These are phyloP conservation scores for Cytospora mali DNA, from an alignment of 2,329 filamentous ascomycete genomes.

Conservation along the genomic window DNA sequence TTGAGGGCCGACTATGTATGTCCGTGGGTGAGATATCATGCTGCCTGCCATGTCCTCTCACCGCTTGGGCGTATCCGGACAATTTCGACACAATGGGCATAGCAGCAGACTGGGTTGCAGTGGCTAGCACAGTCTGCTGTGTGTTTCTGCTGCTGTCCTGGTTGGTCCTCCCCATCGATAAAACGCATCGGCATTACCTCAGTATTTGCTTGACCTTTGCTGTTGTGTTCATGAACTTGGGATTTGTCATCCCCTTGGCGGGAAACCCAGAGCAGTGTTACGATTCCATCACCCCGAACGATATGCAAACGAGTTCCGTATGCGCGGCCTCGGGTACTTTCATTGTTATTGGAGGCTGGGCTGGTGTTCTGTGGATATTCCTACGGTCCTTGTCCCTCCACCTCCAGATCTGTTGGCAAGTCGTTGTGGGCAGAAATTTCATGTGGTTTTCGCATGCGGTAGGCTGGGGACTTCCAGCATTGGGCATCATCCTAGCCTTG, in stretches of 20 bases:
- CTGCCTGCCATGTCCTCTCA: slow-evolving; percentile 88
- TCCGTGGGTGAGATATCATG: slow-evolving; percentile 60
- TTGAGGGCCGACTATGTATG: slow-evolving; percentile 59
- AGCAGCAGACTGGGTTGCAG: slow-evolving; percentile 80
- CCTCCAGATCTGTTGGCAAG: slow-evolving; percentile 97
- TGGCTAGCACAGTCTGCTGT: slow-evolving; percentile 71
- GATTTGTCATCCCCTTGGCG: slow-evolving; percentile 86
- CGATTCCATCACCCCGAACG: slow-evolving; percentile 88
- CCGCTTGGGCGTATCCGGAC: slow-evolving; percentile 72
- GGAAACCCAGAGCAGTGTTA: slow-evolving; percentile 80
- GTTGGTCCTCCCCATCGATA: slow-evolving; percentile 77
- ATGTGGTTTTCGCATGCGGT: slow-evolving; percentile 81
- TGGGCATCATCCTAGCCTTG: slow-evolving; percentile 76
- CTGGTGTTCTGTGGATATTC: slow-evolving; percentile 87
- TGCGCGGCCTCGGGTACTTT: slow-evolving; percentile 90
- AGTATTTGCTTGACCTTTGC: slow-evolving; percentile 82
- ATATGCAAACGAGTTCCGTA: slow-evolving; percentile 79
- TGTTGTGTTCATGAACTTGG: slow-evolving; percentile 78
- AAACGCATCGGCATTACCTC: slow-evolving; percentile 89
- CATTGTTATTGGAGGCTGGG: slow-evolving; percentile 82
- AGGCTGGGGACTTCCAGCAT: slow-evolving; percentile 82
- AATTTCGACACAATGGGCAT: slow-evolving; percentile 61
- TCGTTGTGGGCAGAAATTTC: slow-evolving; percentile 83
- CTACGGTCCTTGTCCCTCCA: slow-evolving; percentile 88
- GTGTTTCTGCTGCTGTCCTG: slow-evolving; percentile 80